Conservation (phyloP, 768 basidiomycete species). For the Termitomyces titanicus region DNA sequence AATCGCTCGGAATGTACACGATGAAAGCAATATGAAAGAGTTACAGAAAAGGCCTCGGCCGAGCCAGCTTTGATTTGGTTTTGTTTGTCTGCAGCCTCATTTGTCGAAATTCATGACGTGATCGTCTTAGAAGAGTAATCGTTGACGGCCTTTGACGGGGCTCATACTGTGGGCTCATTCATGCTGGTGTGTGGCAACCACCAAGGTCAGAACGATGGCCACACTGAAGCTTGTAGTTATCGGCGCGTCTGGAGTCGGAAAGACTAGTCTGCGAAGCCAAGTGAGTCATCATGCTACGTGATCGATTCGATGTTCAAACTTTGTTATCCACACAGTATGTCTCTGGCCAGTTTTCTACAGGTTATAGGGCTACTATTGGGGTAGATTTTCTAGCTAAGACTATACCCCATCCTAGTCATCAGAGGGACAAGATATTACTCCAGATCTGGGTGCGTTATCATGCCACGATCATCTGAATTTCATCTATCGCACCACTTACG, state of each 20-base stretch:
- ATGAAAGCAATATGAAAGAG: too few species aligned
- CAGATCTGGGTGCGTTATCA: conserved; percentile 50
- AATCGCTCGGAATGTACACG: not conserved
- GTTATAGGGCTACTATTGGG: conserved; percentile 84
- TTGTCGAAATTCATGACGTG: not conserved
- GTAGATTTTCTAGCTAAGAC: conserved; percentile 85
- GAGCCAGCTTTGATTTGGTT: not conserved
- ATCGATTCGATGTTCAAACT: not conserved
- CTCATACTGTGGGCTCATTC: conserved; percentile 1
- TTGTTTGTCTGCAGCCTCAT: not conserved
- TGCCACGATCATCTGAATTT: not conserved
- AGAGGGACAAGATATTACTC: conserved; percentile 56
- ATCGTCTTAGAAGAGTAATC: too few species aligned
- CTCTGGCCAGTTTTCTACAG: conserved; percentile 68
- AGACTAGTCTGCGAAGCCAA: conserved; percentile 75
- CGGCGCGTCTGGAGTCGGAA: conserved; percentile 82
- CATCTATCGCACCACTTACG: not conserved
- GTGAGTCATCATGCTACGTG: conserved; percentile 34
- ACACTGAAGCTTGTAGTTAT: conserved; percentile 82
- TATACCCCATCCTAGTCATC: conserved; percentile 53
- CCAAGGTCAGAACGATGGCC: conserved; percentile 39
- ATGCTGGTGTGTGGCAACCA: conserved; percentile 1
- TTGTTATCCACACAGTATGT: conserved; percentile 50
- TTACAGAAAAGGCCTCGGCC: too few species aligned
- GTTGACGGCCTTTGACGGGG: not conserved